phyloP scores from a whole-genome alignment of 805 yeast species.

The Phaffomyces thermotolerans region DNA sequence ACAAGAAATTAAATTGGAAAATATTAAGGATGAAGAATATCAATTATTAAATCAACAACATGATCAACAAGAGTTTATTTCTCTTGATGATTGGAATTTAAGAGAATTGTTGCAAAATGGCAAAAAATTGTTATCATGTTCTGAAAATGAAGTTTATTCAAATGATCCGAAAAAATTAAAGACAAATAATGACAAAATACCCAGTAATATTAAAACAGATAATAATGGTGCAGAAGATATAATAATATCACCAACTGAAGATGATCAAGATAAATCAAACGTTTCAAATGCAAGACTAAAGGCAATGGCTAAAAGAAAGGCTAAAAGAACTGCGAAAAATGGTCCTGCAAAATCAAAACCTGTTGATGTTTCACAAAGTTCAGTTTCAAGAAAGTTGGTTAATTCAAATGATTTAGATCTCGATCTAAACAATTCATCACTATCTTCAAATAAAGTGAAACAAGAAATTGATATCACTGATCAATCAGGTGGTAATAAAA shows the following conservation, averaged over 20 bases:
- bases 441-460: conserved; percentile 9
- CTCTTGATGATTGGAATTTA: conserved; percentile 45
- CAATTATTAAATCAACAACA: conserved; percentile 13
- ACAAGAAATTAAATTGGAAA: conserved; percentile 11
- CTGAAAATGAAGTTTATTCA: conserved; percentile 15
- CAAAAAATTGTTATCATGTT: conserved; percentile 33
- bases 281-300: conserved; percentile 68
- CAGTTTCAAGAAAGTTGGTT: conserved; percentile 50
- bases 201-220: conserved; percentile 29
- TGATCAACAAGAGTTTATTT: conserved; percentile 29
- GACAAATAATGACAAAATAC: conserved; percentile 39
- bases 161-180: conserved; percentile 32
- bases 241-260: conserved; percentile 1
- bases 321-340: conserved; percentile 60
- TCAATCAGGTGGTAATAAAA: conserved; percentile 71
- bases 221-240: conserved; percentile 10
- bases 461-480: conserved; percentile 55
- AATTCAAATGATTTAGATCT: conserved; percentile 22
- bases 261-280: conserved; percentile 6
- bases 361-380: conserved; percentile 65
- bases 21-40: conserved; percentile 15
- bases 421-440: conserved; percentile 10
- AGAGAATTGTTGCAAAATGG: conserved; percentile 43
- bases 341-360: conserved; percentile 38
- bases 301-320: conserved; percentile 91